These are phyloP conservation scores for Alternaria ventricosa DNA, from an alignment of 2,329 filamentous ascomycete species.

Conservation along the genomic window DNA sequence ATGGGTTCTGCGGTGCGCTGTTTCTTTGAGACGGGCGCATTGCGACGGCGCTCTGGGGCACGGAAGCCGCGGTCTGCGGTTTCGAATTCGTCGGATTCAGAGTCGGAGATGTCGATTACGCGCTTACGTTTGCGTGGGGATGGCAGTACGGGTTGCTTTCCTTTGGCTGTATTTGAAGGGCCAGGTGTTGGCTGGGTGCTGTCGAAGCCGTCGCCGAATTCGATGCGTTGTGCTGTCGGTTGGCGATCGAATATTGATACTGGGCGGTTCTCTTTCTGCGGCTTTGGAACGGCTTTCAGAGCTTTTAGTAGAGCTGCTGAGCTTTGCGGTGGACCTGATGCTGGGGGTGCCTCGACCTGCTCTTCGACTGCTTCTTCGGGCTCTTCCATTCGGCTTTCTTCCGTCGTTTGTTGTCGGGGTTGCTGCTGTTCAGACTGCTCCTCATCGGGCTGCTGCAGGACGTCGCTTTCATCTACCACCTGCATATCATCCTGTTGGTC, in stretches of 20 bases:
- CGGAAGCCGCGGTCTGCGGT: slow-evolving; percentile 44
- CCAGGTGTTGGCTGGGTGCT: slow-evolving; percentile 32
- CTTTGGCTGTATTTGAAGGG: slow-evolving; percentile 30
- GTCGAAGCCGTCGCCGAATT: slow-evolving; percentile 49
- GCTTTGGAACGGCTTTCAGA: slow-evolving; percentile 23
- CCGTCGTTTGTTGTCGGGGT: neutral
- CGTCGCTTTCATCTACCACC: neutral
- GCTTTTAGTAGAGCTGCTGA: slow-evolving; percentile 28
- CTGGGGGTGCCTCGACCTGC: slow-evolving; percentile 14
- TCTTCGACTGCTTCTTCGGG: slow-evolving; percentile 15
- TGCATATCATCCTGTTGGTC: neutral
- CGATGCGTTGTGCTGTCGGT: slow-evolving; percentile 44
- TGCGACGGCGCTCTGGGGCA: slow-evolving; percentile 44
- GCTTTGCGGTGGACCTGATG: slow-evolving; percentile 26
- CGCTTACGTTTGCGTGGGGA: slow-evolving; percentile 34
- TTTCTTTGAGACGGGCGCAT: slow-evolving; percentile 42
- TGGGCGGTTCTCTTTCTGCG: slow-evolving; percentile 45
- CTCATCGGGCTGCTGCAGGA: slow-evolving; percentile 3
- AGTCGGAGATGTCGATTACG: slow-evolving; percentile 29
- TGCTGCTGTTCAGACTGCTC: slow-evolving; percentile 9
- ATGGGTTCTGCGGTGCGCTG: slow-evolving; percentile 23
- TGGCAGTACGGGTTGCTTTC: slow-evolving; percentile 35
- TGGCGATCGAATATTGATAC: slow-evolving; percentile 51
- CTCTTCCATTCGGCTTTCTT: neutral
- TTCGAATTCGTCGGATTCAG: slow-evolving; percentile 55